Conservation (phyloP, 805 yeast species). For the Danielozyma ontarioensis region DNA sequence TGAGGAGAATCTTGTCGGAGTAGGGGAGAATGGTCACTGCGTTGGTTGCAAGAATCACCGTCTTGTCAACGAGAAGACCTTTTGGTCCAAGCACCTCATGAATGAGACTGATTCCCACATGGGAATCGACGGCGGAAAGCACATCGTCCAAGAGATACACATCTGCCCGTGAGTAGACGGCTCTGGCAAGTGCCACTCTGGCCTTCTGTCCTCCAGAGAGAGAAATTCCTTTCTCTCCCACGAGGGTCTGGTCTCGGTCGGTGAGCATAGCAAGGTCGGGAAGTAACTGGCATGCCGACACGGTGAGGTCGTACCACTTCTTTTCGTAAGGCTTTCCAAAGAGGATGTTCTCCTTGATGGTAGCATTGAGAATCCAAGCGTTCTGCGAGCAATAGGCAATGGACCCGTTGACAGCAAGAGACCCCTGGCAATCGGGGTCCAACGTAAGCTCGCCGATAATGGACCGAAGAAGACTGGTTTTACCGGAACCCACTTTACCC, state of each 20-base stretch:
- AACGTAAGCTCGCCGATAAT: slow-evolving; percentile 29
- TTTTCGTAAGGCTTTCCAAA: slow-evolving; percentile 31
- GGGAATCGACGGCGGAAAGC: slow-evolving; percentile 40
- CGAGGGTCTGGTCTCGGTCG: slow-evolving; percentile 37
- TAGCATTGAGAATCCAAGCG: slow-evolving; percentile 38
- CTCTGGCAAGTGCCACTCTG: slow-evolving; percentile 36
- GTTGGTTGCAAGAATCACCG: slow-evolving; percentile 36
- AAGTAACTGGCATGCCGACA: slow-evolving; percentile 33
- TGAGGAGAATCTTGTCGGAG: slow-evolving; percentile 28
- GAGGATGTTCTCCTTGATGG: slow-evolving; percentile 35
- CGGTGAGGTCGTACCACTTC: slow-evolving; percentile 24
- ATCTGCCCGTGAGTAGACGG: slow-evolving; percentile 37
- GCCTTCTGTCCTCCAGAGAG: slow-evolving; percentile 42
- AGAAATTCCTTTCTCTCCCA: slow-evolving; percentile 42
- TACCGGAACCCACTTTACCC: slow-evolving; percentile 38
- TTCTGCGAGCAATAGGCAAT: slow-evolving; percentile 37
- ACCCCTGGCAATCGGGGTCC: slow-evolving; percentile 1
- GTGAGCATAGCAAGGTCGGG: slow-evolving; percentile 32
- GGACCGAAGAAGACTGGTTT: slow-evolving; percentile 31
- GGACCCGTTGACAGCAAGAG: slow-evolving; percentile 22
- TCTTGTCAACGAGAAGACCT: slow-evolving; percentile 30
- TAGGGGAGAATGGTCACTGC: slow-evolving; percentile 31
- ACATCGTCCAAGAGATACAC: slow-evolving; percentile 36
- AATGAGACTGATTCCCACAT: slow-evolving; percentile 33
- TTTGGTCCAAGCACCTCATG: slow-evolving; percentile 24